A percentile compares a stretch with the other conserved stretches of the same genome.
These are phyloP conservation scores for Aspergillus vadensis DNA, from an alignment of 2,329 filamentous ascomycete genomes.

Conservation along the genomic window DNA sequence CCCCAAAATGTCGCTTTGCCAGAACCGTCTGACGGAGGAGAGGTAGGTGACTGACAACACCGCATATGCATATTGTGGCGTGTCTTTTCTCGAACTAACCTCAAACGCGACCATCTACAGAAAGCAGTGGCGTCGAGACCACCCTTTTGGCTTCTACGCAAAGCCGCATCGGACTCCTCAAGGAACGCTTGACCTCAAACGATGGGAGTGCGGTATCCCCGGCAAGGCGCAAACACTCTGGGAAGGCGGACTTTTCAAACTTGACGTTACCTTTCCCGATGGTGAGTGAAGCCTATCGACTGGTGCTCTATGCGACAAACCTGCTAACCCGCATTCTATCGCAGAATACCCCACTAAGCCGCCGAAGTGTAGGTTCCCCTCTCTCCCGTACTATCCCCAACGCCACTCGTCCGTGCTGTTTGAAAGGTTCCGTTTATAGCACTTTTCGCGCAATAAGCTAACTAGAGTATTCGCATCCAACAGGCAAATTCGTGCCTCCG, in stretches of 20 bases:
- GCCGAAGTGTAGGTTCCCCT: conserved; percentile 79
- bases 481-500: conserved; percentile 94
- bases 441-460: neutral
- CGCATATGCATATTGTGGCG: neutral
- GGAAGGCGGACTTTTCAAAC: conserved; percentile 96
- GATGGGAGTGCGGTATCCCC: conserved; percentile 95
- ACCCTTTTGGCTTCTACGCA: conserved; percentile 96
- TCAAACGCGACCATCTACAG: conserved; percentile 49
- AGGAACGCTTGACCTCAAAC: conserved; percentile 86
- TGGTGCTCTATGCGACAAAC: neutral
- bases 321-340: conserved; percentile 19
- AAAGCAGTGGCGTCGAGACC: conserved; percentile 95
- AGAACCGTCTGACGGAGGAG: conserved; percentile 85
- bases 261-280: conserved; percentile 90
- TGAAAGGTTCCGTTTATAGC: no score
- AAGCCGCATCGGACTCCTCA: conserved; percentile 78
- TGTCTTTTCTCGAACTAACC: conserved; percentile 7
- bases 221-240: conserved; percentile 96
- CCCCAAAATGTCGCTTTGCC: conserved; percentile 84
- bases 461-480: conserved; percentile 3
- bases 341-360: conserved; percentile 97
- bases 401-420: no score
- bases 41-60: conserved; percentile 57
- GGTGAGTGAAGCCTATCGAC: conserved; percentile 57
- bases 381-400: neutral